Percentiles rank a stretch among this genome's conserved stretches.
Evolutionary conservation across 2,329 filamentous ascomycete species (phyloP).

Genomic region (Phaeosphaeria sp.): DNA sequence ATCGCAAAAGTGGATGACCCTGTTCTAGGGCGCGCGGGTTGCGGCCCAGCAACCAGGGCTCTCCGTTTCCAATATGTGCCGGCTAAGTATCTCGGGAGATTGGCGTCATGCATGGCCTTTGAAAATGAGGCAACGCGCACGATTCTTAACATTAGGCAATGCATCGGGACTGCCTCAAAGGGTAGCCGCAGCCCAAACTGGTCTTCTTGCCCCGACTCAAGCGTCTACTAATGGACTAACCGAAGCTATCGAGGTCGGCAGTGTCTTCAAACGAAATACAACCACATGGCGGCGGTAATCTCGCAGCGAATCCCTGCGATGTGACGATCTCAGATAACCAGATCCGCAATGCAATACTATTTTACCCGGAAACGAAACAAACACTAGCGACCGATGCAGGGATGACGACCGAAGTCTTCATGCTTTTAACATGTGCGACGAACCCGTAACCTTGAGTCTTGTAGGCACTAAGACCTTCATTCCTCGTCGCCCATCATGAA

Average conservation of each 20-base stretch:
- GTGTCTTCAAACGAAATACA: background rate
- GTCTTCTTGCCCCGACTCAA: background rate
- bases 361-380: background rate
- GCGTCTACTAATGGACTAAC: background rate
- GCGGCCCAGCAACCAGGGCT: background rate
- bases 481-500: conserved; percentile 21
- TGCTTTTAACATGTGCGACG: background rate
- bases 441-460: background rate
- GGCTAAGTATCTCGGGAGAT: background rate
- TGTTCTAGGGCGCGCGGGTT: background rate
- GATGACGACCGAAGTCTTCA: background rate
- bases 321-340: background rate
- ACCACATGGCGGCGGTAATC: background rate
- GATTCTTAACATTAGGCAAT: background rate
- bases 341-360: background rate
- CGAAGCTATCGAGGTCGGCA: background rate
- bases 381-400: background rate
- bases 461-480: background rate
- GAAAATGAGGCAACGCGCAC: background rate
- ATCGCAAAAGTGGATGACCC: background rate
- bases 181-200: background rate
- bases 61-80: background rate
- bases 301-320: background rate
- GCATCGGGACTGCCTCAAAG: too few species aligned
- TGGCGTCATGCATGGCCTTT: background rate